Percentiles rank a stretch among this genome's conserved stretches.
These are phyloP conservation scores for Colletotrichum incanum DNA, from an alignment of 2,329 filamentous ascomycete species.

Conservation along the genomic window DNA sequence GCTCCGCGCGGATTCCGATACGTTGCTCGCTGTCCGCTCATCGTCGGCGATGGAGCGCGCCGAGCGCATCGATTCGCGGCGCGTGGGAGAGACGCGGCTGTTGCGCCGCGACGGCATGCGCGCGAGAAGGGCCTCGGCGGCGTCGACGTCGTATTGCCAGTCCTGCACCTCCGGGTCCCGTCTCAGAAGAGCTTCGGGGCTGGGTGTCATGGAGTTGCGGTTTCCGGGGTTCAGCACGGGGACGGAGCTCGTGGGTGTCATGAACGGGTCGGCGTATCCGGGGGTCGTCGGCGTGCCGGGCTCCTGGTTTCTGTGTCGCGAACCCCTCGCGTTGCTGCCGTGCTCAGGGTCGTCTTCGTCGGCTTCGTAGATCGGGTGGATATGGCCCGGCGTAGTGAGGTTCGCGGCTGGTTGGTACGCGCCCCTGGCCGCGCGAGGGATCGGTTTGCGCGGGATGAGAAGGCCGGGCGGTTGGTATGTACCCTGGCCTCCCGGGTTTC, in stretches of 20 bases:
- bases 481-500: constrained; percentile 46
- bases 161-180: constrained; percentile 69
- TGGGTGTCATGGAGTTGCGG: constrained; percentile 56
- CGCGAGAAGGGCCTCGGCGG: constrained; percentile 66
- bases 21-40: constrained; percentile 68
- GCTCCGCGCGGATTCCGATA: constrained; percentile 69
- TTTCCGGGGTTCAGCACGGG: constrained; percentile 50
- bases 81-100: constrained; percentile 58
- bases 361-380: constrained; percentile 73
- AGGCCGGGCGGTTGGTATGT: constrained; percentile 42
- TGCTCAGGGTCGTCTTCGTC: constrained; percentile 66
- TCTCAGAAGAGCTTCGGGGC: constrained; percentile 55
- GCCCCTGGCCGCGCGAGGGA: constrained; percentile 45
- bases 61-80: constrained; percentile 56
- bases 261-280: constrained; percentile 65
- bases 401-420: constrained; percentile 43
- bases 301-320: constrained; percentile 41
- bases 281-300: constrained; percentile 55
- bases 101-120: constrained; percentile 56
- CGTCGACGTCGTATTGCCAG: constrained; percentile 72
- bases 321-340: constrained; percentile 44
- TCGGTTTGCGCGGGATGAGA: constrained; percentile 54
- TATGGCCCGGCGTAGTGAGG: constrained; percentile 54
- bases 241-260: constrained; percentile 56
- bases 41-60: constrained; percentile 58